These are phyloP conservation scores for Asterophora lycoperdoides DNA, from an alignment of 768 basidiomycete genomes.

Conservation along the genomic window DNA sequence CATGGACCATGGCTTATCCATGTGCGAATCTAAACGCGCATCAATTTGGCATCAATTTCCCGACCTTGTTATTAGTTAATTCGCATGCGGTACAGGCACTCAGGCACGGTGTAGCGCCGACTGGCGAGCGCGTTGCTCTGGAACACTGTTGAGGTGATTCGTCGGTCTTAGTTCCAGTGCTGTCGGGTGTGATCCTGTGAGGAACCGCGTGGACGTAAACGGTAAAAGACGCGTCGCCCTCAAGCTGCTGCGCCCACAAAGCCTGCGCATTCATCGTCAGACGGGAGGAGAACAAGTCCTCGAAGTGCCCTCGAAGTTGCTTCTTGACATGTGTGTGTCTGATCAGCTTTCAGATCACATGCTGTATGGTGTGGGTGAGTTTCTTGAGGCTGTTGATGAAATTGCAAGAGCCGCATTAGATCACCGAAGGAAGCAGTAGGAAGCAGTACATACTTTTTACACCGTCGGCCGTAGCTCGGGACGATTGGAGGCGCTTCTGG, in stretches of 20 bases:
- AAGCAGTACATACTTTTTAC: background rate
- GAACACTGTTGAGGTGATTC: slow-evolving; percentile 5
- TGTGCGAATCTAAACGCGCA: slow-evolving; percentile 7
- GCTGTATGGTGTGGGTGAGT: background rate
- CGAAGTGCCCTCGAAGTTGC: no score
- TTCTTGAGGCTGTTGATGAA: background rate
- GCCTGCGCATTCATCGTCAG: background rate
- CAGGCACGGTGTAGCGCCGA: slow-evolving; percentile 14
- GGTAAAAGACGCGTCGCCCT: background rate
- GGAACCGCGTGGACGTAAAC: background rate
- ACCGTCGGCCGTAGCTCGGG: no score
- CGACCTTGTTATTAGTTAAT: slow-evolving; percentile 10
- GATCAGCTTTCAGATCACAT: slow-evolving; percentile 2
- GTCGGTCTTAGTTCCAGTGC: background rate
- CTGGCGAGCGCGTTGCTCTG: background rate
- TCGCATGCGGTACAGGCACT: slow-evolving; percentile 19
- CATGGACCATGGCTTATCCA: background rate
- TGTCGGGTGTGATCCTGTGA: slow-evolving; percentile 7
- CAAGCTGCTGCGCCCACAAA: background rate
- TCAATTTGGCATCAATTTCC: slow-evolving; percentile 3
- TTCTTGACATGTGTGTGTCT: slow-evolving; percentile 2
- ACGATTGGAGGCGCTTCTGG: slow-evolving; percentile 5
- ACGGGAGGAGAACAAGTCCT: background rate
- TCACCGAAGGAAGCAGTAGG: background rate
- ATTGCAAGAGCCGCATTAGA: background rate